Evolutionary conservation across 108 stramenopile species (phyloP).

Genomic region (Seminavis robusta): DNA sequence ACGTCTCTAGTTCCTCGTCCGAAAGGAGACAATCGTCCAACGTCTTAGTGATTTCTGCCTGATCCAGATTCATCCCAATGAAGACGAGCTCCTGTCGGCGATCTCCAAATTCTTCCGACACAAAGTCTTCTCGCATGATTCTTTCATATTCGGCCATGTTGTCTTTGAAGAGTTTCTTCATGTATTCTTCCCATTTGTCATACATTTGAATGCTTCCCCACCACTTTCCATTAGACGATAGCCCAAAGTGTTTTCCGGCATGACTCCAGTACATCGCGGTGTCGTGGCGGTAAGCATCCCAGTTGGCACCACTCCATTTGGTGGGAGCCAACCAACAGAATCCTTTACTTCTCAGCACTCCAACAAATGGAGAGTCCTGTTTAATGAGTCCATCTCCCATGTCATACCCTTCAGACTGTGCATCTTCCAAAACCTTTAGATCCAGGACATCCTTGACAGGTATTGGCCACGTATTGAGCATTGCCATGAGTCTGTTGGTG

Average conservation of each 20-base stretch:
- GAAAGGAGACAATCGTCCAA: conserved; percentile 73
- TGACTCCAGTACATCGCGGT: conserved; percentile 96
- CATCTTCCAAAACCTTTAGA: conserved; percentile 34
- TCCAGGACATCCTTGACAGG: conserved; percentile 83
- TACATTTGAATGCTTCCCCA: conserved; percentile 70
- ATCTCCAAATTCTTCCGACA: conserved; percentile 87
- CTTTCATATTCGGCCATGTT: conserved; percentile 71
- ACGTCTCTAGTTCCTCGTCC: conserved; percentile 64
- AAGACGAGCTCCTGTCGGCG: conserved; percentile 92
- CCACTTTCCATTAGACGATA: conserved; percentile 88
- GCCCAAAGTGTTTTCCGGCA: conserved; percentile 91
- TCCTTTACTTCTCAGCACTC: conserved; percentile 90
- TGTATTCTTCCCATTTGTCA: conserved; percentile 63
- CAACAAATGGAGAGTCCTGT: conserved; percentile 16
- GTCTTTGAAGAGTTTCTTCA: conserved; percentile 58
- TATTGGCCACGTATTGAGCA: conserved; percentile 84
- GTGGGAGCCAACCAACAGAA: conserved; percentile 95
- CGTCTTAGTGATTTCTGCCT: conserved; percentile 56
- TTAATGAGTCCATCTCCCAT: conserved; percentile 20
- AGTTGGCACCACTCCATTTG: conserved; percentile 53
- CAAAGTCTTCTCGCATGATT: conserved; percentile 80
- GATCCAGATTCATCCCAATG: conserved; percentile 69
- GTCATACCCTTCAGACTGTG: conserved; percentile 13
- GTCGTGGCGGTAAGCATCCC: conserved; percentile 85
- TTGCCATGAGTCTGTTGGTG: conserved; percentile 36